phyloP scores from a whole-genome alignment of 805 yeast species.

The Jamesozyma hellenica region DNA sequence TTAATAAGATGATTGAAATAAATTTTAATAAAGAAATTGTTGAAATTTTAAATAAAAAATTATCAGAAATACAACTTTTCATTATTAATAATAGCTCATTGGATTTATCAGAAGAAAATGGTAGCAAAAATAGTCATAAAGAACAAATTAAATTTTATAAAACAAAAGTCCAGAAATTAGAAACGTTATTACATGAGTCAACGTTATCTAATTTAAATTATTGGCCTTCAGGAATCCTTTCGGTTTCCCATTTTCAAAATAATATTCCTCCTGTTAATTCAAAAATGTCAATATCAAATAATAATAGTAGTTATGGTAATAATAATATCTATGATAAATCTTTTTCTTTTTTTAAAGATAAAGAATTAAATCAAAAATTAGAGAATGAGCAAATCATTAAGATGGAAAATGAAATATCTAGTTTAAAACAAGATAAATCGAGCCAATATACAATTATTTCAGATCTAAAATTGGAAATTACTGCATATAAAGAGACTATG shows the following conservation, averaged over 20 bases:
- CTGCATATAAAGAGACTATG: constrained; percentile 25
- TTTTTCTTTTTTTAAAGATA: no score
- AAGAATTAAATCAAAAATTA: no score
- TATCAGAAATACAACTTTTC: constrained; percentile 2
- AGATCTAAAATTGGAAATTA: constrained; percentile 20
- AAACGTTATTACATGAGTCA: constrained; percentile 65
- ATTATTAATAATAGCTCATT: not conserved
- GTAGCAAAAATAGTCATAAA: not conserved
- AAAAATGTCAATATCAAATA: not conserved
- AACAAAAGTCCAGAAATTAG: constrained; percentile 64
- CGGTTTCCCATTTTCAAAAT: not conserved
- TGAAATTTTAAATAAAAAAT: constrained; percentile 21
- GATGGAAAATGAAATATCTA: not conserved
- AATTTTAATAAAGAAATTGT: constrained; percentile 28
- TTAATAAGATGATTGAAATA: constrained; percentile 27
- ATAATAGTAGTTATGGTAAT: not conserved
- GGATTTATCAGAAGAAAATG: no score
- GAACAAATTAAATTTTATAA: constrained; percentile 34
- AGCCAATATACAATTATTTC: constrained; percentile 5
- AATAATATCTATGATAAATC: no score
- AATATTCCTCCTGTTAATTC: not conserved
- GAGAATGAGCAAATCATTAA: not conserved
- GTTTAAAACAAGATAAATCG: not conserved
- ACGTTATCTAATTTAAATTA: constrained; percentile 45
- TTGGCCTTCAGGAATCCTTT: constrained; percentile 36